Conservation (phyloP, 768 basidiomycete species). For the Myochromella boudieri region DNA sequence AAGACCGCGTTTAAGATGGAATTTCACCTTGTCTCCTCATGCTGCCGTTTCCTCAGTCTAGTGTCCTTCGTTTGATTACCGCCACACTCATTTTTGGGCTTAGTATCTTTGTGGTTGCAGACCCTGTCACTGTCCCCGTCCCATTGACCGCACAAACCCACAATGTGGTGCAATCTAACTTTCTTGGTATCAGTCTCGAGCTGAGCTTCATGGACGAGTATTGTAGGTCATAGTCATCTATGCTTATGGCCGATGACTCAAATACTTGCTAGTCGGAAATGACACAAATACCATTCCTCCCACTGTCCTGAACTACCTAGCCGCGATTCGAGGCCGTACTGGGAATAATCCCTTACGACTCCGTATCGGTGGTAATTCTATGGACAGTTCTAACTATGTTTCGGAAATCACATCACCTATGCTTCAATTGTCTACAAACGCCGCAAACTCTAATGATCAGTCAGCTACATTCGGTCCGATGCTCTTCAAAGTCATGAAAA, state of each 20-base stretch:
- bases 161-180: constrained; percentile 49
- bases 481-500: constrained; percentile 46
- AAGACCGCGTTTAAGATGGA: neutral
- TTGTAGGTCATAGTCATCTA: constrained; percentile 31
- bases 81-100: constrained; percentile 9
- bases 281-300: constrained; percentile 49
- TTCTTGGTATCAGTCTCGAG: constrained; percentile 66
- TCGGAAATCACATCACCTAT: constrained; percentile 39
- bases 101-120: constrained; percentile 19
- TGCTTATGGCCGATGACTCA: neutral
- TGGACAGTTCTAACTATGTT: constrained; percentile 44
- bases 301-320: constrained; percentile 59
- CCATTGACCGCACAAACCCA: constrained; percentile 32
- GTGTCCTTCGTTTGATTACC: constrained; percentile 16
- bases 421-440: constrained; percentile 34
- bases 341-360: constrained; percentile 42
- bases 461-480: constrained; percentile 47
- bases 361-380: constrained; percentile 50
- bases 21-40: neutral
- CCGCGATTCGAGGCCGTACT: constrained; percentile 48
- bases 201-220: constrained; percentile 61
- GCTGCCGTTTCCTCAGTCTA: constrained; percentile 6
- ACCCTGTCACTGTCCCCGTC: constrained; percentile 27
- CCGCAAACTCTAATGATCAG: constrained; percentile 42
- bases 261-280: constrained; percentile 43